These are phyloP conservation scores for Heliosperma pusillum DNA, from an alignment of 148 eudicot species.

Conservation along the genomic window DNA sequence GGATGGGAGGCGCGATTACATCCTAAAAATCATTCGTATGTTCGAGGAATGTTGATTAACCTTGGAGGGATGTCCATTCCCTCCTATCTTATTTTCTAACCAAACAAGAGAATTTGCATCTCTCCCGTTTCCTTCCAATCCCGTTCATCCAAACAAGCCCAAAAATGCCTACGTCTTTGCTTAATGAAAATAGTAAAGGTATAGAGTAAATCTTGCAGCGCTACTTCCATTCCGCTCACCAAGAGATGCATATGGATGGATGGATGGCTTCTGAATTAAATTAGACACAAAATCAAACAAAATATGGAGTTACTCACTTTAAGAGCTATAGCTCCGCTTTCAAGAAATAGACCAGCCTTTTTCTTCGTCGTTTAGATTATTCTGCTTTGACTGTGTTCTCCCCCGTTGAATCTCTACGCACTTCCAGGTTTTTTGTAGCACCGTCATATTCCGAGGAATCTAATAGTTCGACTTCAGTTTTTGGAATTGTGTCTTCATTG, in stretches of 20 bases:
- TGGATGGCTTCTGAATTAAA: not conserved
- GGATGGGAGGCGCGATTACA: no score
- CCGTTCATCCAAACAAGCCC: not conserved
- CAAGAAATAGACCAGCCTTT: not conserved
- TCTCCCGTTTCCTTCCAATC: no score
- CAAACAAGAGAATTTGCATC: no score
- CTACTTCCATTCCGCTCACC: not conserved
- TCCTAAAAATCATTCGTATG: no score
- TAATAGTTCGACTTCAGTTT: not conserved
- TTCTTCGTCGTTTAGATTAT: slow-evolving; percentile 7
- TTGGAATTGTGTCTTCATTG: not conserved
- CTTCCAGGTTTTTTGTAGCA: not conserved
- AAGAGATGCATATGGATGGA: not conserved
- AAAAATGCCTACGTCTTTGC: not conserved
- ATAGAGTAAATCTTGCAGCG: not conserved
- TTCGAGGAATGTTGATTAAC: no score
- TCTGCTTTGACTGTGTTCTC: not conserved
- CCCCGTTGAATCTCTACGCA: not conserved
- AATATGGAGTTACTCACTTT: not conserved
- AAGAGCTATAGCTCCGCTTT: not conserved
- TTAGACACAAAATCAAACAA: not conserved
- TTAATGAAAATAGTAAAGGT: not conserved
- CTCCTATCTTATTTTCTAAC: no score
- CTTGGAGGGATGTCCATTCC: no score
- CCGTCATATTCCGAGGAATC: slow-evolving; percentile 9